phyloP scores from a whole-genome alignment of 768 basidiomycete genomes.

The Boletus tomentosulus region DNA sequence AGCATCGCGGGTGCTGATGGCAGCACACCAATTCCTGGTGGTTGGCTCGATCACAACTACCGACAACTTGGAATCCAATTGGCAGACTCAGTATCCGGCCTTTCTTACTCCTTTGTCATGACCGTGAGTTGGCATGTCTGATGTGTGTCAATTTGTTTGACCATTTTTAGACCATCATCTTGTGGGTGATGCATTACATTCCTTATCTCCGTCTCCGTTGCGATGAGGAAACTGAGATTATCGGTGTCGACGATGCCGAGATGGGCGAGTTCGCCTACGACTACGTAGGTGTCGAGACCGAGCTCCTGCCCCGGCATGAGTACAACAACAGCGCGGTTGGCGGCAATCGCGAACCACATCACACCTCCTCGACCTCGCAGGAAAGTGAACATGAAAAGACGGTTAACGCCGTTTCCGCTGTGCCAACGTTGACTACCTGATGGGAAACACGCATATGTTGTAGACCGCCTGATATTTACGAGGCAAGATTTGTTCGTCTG shows the following conservation, averaged over 20 bases:
- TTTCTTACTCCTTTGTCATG: conserved; percentile 70
- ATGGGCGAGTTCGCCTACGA: conserved; percentile 90
- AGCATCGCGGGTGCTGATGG: conserved; percentile 82
- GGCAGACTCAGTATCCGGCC: conserved; percentile 64
- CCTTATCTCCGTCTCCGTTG: conserved; percentile 74
- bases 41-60: conserved; percentile 83
- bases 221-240: conserved; percentile 60
- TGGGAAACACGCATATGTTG: neutral
- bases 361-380: conserved; percentile 22
- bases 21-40: conserved; percentile 58
- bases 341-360: conserved; percentile 36
- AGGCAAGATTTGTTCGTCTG: neutral
- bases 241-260: conserved; percentile 88
- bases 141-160: neutral
- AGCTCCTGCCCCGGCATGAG: conserved; percentile 34
- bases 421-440: neutral
- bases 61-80: conserved; percentile 84
- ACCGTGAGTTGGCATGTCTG: conserved; percentile 48
- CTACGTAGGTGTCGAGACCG: conserved; percentile 71
- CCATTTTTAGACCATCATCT: conserved; percentile 59
- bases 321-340: conserved; percentile 25
- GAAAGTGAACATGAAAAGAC: conserved; percentile 29
- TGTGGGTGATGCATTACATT: conserved; percentile 85
- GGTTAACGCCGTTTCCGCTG: neutral
- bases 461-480: neutral